Conservation (phyloP, 139 green algal species). For the Penium margaritaceum region DNA sequence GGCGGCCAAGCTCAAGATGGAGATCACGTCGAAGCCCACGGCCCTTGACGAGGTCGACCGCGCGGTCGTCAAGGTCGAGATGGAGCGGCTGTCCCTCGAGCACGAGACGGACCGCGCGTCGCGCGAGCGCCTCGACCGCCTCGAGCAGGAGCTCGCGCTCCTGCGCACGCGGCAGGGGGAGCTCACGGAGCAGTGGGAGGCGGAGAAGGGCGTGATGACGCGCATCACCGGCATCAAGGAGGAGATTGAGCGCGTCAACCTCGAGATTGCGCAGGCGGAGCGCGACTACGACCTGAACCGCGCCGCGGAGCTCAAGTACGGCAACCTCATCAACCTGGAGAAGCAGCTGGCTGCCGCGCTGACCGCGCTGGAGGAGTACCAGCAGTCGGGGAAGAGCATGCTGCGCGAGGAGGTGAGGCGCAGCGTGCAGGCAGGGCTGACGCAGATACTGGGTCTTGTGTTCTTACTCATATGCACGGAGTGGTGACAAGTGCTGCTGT, state of each 20-base stretch:
- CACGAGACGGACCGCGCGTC: constrained; percentile 63
- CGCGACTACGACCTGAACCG: constrained; percentile 89
- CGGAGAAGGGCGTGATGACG: constrained; percentile 60
- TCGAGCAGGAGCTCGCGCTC: constrained; percentile 67
- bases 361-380: constrained; percentile 34
- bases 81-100: constrained; percentile 78
- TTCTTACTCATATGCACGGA: no score
- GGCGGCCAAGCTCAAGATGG: constrained; percentile 97
- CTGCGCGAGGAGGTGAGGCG: constrained; percentile 87
- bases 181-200: constrained; percentile 70
- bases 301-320: constrained; percentile 97
- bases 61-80: constrained; percentile 82
- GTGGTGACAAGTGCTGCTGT: no score
- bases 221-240: constrained; percentile 69
- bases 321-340: constrained; percentile 82
- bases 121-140: constrained; percentile 56
- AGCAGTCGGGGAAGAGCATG: constrained; percentile 57
- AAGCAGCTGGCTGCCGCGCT: constrained; percentile 50
- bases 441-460: no score
- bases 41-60: constrained; percentile 90
- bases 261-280: constrained; percentile 73
- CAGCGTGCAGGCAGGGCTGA: no score
- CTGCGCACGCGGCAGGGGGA: constrained; percentile 72
- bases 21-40: constrained; percentile 94
- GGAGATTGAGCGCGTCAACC: constrained; percentile 83